phyloP scores from a whole-genome alignment of 2,329 filamentous ascomycete genomes.

The Scleromitrula shiraiana region DNA sequence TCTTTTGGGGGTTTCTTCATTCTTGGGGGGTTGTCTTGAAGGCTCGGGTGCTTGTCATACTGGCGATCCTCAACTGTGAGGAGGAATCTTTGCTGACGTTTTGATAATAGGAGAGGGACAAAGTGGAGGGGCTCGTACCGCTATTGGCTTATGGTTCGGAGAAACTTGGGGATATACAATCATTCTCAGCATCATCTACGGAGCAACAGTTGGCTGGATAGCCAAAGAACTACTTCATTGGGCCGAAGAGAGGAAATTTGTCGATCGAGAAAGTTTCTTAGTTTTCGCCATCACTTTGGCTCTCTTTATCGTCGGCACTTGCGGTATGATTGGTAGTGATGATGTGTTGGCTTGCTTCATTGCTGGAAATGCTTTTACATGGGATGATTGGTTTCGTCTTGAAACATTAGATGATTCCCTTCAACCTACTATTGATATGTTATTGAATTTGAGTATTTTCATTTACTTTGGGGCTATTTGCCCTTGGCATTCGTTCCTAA shows the following conservation, averaged over 20 bases:
- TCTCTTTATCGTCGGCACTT: conserved; percentile 80
- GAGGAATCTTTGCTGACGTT: neutral
- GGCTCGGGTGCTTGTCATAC: too few species aligned
- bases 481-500: conserved; percentile 66
- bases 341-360: conserved; percentile 90
- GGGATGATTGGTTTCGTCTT: conserved; percentile 89
- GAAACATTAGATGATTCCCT: conserved; percentile 85
- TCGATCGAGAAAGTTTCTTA: conserved; percentile 30
- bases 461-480: conserved; percentile 85
- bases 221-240: conserved; percentile 77
- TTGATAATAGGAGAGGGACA: conserved; percentile 30
- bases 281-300: conserved; percentile 69
- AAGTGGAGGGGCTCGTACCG: conserved; percentile 51
- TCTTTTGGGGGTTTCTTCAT: conserved; percentile 35
- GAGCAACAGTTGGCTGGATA: conserved; percentile 68
- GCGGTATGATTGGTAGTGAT: conserved; percentile 84
- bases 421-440: conserved; percentile 92
- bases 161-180: conserved; percentile 83
- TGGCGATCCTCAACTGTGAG: too few species aligned
- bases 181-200: conserved; percentile 69
- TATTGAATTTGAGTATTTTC: conserved; percentile 75
- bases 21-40: too few species aligned
- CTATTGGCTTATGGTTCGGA: conserved; percentile 74
- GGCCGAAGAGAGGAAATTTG: conserved; percentile 72
- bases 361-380: conserved; percentile 83